Conservation (phyloP, 805 yeast species). For the Blastobotrys peoriensis region DNA sequence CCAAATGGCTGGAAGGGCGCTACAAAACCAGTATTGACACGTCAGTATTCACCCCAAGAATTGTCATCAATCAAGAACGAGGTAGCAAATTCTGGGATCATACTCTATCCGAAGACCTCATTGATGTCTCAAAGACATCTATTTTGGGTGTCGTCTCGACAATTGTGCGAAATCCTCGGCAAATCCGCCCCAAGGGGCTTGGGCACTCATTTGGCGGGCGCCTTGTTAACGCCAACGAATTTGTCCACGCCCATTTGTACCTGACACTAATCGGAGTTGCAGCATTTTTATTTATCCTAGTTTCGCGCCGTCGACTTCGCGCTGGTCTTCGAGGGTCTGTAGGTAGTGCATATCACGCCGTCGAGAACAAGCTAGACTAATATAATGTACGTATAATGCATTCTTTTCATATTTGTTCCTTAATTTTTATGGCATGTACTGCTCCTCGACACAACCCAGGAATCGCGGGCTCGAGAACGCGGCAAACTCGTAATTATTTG, state of each 20-base stretch:
- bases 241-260: neutral
- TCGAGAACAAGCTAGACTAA: too few relatives aligned
- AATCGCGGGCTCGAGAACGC: too few relatives aligned
- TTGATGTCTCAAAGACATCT: conserved; percentile 19
- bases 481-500: too few relatives aligned
- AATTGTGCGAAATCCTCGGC: conserved; percentile 11
- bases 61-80: conserved; percentile 26
- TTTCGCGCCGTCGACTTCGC: neutral
- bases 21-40: conserved; percentile 11
- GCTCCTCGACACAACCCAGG: too few relatives aligned
- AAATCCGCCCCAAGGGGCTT: conserved; percentile 9
- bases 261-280: neutral
- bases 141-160: conserved; percentile 19
- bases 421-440: too few relatives aligned
- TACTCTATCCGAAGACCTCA: conserved; percentile 19
- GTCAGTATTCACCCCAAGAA: conserved; percentile 15
- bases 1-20: conserved; percentile 28
- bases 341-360: neutral
- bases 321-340: neutral
- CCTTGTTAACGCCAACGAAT: neutral
- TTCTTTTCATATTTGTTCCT: too few relatives aligned
- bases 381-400: too few relatives aligned
- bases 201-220: conserved; percentile 8
- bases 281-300: neutral
- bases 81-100: conserved; percentile 29